Evolutionary conservation across 306 rosid genomes (phyloP), one percentile per base, ranked within the genome.

Genomic region (Sesbania bispinosa): DNA sequence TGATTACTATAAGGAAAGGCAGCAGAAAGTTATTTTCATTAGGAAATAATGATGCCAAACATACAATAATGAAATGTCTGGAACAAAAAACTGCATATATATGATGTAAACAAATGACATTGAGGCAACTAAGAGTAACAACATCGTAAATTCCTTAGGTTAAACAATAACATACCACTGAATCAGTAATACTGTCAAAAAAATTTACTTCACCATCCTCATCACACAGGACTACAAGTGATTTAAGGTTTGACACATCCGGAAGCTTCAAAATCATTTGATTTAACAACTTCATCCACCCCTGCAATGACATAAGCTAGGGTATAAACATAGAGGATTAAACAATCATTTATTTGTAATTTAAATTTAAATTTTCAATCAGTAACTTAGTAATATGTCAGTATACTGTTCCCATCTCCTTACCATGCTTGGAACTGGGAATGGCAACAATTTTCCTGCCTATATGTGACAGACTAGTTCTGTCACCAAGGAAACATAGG

Each of bases 191-290:
- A 80, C 85, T 80, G 62, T 85, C 86, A 86, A 89, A 90, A 85
- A 94, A 90, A 83, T 82, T 87, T 8, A 71, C 82, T 81, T 94
- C 97, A 32, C 80, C 85, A 45, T 87, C 93, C 16, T 84, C 84
- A 61, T 87, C 82, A 69, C 82, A 82, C 42, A 94, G 74, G 36
- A 42, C 85, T 81, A 33, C 42, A 62, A 94, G 83, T 30, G 90
- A 89, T 54, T 71, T 72, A 35, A 94, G 85, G 74, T 84, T 86
- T 52, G 83, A 83, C 67, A 87, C 79, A 26, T 83, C 84, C 10
- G 96, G 96, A 73, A 94, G 92, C 78, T 84, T 90, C 74, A 86
- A 74, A 75, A 86, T 89, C 95, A 94, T 94, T 84, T 87, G 87
- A 69, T 83, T 85, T 58, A 94, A 83, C 52, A 94, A 75, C 71